A percentile compares a stretch with the other conserved stretches of the same genome.
Evolutionary conservation across 352 stramenopile genomes (phyloP).

Genomic region (Pythium brachiatum): DNA sequence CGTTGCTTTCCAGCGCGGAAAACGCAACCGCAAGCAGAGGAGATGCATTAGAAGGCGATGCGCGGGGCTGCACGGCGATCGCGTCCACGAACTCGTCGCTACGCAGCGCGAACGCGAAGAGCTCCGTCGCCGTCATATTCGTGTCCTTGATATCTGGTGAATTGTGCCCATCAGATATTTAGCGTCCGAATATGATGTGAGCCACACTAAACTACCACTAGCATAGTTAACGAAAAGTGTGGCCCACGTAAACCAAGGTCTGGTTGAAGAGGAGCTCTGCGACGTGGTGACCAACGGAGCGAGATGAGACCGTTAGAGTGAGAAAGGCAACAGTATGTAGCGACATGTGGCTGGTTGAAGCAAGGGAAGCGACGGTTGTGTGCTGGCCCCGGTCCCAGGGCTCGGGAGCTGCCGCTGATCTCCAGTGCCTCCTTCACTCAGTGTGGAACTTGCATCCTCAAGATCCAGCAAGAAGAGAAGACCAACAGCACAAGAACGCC

Average conservation of each 20-base stretch:
- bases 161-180: constrained; percentile 7
- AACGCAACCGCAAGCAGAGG: constrained; percentile 59
- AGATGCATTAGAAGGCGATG: constrained; percentile 2
- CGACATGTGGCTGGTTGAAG: no score
- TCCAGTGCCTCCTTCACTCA: background rate
- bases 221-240: background rate
- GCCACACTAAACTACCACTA: background rate
- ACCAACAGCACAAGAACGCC: background rate
- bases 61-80: constrained; percentile 15
- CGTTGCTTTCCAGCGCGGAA: constrained; percentile 73
- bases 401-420: background rate
- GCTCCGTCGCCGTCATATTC: constrained; percentile 3
- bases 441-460: background rate
- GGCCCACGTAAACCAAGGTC: background rate
- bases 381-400: constrained; percentile 1
- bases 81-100: constrained; percentile 23
- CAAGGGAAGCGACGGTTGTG: constrained; percentile 6
- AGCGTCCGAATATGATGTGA: constrained; percentile 5
- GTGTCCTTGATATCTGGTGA: background rate
- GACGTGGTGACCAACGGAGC: no score
- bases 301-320: no score
- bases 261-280: constrained; percentile 22
- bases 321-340: no score
- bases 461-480: no score
- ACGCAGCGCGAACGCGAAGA: constrained; percentile 8